phyloP scores from a whole-genome alignment of 768 basidiomycete genomes.

The Rhizopogon roseolus region DNA sequence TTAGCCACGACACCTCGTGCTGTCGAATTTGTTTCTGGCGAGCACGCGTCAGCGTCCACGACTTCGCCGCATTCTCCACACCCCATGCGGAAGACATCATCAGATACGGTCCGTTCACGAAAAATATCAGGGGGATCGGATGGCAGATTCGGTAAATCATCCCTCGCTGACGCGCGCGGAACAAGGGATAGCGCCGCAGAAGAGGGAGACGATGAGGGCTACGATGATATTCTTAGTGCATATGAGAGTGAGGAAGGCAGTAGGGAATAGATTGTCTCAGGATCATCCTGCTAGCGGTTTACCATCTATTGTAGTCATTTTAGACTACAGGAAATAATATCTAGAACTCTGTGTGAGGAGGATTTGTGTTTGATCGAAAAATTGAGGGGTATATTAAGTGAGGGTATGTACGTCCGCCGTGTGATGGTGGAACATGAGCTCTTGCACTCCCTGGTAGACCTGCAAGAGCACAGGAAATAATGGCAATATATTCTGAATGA shows the following conservation, averaged over 20 bases:
- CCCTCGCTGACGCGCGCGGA: slow-evolving; percentile 34
- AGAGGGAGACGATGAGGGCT: slow-evolving; percentile 73
- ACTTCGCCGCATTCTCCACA: slow-evolving; percentile 20
- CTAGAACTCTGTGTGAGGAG: background rate
- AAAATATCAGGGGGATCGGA: slow-evolving; percentile 38
- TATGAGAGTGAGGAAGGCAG: slow-evolving; percentile 72
- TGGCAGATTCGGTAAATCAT: slow-evolving; percentile 41
- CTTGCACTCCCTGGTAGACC: slow-evolving; percentile 59
- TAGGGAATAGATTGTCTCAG: slow-evolving; percentile 6
- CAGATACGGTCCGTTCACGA: slow-evolving; percentile 22
- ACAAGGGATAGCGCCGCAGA: slow-evolving; percentile 62
- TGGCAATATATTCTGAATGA: slow-evolving; percentile 59
- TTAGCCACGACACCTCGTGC: slow-evolving; percentile 53
- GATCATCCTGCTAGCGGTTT: slow-evolving; percentile 6
- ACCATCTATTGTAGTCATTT: no score
- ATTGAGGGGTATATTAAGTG: background rate
- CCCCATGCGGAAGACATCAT: slow-evolving; percentile 23
- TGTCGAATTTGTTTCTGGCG: slow-evolving; percentile 38
- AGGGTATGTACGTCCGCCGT: background rate
- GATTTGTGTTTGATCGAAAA: background rate
- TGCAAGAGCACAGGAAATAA: slow-evolving; percentile 53
- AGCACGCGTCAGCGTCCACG: slow-evolving; percentile 23
- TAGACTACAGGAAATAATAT: background rate
- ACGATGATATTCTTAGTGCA: slow-evolving; percentile 73
- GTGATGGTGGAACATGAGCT: slow-evolving; percentile 26